phyloP scores from a whole-genome alignment of 2,329 filamentous ascomycete species.

The Cadophora sp. region DNA sequence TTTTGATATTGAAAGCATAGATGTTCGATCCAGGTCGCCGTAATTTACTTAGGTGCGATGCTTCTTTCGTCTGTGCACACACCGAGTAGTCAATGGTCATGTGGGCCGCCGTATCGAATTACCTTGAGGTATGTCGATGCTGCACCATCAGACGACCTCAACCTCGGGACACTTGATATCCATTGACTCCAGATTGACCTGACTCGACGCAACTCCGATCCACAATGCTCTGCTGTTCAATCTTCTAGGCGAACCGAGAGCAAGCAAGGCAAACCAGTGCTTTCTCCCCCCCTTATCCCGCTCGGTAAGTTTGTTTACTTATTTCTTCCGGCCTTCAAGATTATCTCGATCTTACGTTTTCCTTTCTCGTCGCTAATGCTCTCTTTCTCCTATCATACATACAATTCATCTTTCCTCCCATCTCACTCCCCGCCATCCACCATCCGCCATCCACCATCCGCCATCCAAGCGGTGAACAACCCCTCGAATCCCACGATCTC shows the following conservation, averaged over 20 bases:
- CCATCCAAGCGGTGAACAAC: slow-evolving; percentile 26
- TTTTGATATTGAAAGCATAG: slow-evolving; percentile 23
- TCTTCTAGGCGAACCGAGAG: not conserved
- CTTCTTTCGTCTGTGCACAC: no score
- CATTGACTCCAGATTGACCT: no score
- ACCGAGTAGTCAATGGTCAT: not conserved
- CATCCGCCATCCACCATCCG: not conserved
- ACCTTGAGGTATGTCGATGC: not conserved
- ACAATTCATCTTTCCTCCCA: not conserved
- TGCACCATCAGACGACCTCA: no score
- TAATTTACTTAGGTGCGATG: not conserved
- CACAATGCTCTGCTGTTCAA: not conserved
- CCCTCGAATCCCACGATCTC: slow-evolving; percentile 16
- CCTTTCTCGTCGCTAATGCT: not conserved
- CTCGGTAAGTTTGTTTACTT: slow-evolving; percentile 13
- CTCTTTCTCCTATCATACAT: no score
- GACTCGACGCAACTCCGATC: no score
- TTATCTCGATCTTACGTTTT: not conserved
- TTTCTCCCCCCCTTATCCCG: not conserved
- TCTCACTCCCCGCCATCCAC: not conserved
- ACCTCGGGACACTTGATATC: no score
- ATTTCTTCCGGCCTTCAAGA: not conserved
- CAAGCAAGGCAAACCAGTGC: not conserved
- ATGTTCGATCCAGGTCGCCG: not conserved
- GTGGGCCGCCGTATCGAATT: slow-evolving; percentile 26